Base-by-base conservation (phyloP, 2,329 filamentous ascomycete species). In the Chlorencoelia australis region DNA sequence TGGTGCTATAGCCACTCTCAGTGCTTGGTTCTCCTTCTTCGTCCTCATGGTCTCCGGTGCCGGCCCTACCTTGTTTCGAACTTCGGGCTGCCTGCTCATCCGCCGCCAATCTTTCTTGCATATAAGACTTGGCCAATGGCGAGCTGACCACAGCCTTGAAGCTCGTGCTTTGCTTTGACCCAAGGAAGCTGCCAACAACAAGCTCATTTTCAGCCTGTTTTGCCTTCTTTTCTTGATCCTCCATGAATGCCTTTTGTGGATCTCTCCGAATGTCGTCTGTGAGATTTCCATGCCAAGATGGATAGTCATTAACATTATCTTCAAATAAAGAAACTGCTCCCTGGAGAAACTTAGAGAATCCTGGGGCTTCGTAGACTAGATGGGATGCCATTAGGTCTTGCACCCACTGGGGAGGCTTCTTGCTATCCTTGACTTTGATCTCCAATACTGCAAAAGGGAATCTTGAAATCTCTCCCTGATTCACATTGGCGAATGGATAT, bases 291-390 rank as follows among this genome's bases (percentile, higher is more conserved):
- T 96, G 73, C 91, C 91, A 98, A 65, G 96, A 95, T 10, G 91
- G 91, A 53, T 96, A 78, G 44, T 77, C 88, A 63, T 96, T 96
- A 59, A 98, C 88, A 54, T 94, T 77, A 59, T 98, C 86, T 53
- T 96, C 91, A 49, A 96, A 96, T 2, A 98, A 69, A 25, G 81
- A 79, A 6, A 89, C 88, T 4, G 93, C 79, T 43, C 91, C 91
- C 52, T 98, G 89, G 2, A 94, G 82, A 51, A 96, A 98, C 59
- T 98, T 98, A 52, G 87, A 95, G 64, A 98, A 98, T 33, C 82
- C 77, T 2, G 88, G 85, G 0, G 83, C 79, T 30, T 87, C 78
- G 56, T 94, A 87, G 45, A 98, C 83, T 4, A 98, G 72, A 59
- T 98, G 89, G 4, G 87, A 95, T 35, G 75, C 71, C 75, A 94